Conservation (phyloP, 352 stramenopile species). For the Peronospora destructor region DNA sequence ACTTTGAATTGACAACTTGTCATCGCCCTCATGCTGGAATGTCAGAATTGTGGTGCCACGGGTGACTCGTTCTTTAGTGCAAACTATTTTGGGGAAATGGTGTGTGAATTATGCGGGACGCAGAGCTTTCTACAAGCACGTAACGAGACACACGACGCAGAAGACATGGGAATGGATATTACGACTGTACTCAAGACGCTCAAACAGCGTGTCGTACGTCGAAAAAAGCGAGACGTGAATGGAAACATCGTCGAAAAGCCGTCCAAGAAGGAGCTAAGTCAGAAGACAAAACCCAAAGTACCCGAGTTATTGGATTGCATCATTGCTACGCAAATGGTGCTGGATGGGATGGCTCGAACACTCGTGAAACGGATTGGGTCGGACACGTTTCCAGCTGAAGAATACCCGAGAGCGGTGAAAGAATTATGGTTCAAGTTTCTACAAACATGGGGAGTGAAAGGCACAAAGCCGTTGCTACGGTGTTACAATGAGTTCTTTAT, state of each 20-base stretch:
- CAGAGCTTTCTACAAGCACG: constrained; percentile 75
- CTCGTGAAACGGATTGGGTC: constrained; percentile 38
- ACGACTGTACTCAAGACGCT: constrained; percentile 28
- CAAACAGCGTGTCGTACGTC: constrained; percentile 33
- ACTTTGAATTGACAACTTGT: no score
- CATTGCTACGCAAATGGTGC: constrained; percentile 51
- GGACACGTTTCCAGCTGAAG: constrained; percentile 30
- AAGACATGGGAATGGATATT: constrained; percentile 62
- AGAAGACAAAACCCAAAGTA: constrained; percentile 10
- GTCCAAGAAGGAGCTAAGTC: constrained; percentile 6
- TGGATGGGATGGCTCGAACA: constrained; percentile 41
- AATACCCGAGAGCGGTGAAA: constrained; percentile 44
- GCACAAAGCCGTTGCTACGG: constrained; percentile 46
- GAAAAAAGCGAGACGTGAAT: constrained; percentile 19
- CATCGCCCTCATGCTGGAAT: constrained; percentile 53
- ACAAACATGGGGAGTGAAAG: constrained; percentile 52
- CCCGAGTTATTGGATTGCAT: constrained; percentile 52
- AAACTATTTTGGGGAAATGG: constrained; percentile 81
- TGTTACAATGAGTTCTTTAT: constrained; percentile 74
- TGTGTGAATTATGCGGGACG: constrained; percentile 80
- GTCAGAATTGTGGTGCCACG: constrained; percentile 63
- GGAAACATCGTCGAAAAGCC: constrained; percentile 2
- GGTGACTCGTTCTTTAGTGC: constrained; percentile 76
- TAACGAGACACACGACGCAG: constrained; percentile 76
- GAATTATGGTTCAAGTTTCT: constrained; percentile 68